These are phyloP conservation scores for Aphanomyces stellatus DNA, from an alignment of 352 stramenopile genomes.

Conservation along the genomic window DNA sequence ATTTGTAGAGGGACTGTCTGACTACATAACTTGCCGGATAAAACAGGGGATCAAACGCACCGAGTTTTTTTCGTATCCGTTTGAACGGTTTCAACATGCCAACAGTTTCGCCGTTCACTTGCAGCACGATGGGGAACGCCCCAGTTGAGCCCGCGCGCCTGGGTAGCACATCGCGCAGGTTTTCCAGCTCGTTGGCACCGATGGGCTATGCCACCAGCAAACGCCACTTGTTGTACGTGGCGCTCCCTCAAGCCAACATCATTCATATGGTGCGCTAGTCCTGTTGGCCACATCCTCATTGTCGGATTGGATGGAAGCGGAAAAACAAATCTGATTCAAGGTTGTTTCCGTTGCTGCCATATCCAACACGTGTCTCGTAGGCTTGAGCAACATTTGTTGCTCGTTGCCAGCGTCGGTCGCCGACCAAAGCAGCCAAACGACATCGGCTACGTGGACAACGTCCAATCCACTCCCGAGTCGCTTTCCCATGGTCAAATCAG, in stretches of 20 bases:
- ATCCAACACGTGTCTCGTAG: not conserved
- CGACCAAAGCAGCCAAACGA: not conserved
- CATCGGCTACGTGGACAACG: not conserved
- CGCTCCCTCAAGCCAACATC: not conserved
- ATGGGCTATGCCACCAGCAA: not conserved
- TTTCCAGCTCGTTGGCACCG: not conserved
- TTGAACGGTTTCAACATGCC: not conserved
- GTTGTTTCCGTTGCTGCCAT: not conserved
- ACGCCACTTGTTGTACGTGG: not conserved
- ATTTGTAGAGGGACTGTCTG: too few species aligned
- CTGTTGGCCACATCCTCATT: not conserved
- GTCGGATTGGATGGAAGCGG: slow-evolving; percentile 5
- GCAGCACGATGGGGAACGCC: not conserved
- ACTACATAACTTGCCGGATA: too few species aligned
- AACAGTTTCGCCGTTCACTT: not conserved
- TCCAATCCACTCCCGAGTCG: not conserved
- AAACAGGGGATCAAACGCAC: too few species aligned
- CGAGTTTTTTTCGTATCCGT: not conserved
- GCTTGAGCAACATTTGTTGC: not conserved
- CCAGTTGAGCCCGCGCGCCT: not conserved
- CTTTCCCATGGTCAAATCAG: not conserved
- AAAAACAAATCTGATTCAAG: not conserved
- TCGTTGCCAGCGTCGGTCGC: not conserved
- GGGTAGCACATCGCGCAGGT: not conserved
- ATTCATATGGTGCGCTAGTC: not conserved